phyloP scores from a whole-genome alignment of 805 yeast species.

The Wickerhamiella azymoides region DNA sequence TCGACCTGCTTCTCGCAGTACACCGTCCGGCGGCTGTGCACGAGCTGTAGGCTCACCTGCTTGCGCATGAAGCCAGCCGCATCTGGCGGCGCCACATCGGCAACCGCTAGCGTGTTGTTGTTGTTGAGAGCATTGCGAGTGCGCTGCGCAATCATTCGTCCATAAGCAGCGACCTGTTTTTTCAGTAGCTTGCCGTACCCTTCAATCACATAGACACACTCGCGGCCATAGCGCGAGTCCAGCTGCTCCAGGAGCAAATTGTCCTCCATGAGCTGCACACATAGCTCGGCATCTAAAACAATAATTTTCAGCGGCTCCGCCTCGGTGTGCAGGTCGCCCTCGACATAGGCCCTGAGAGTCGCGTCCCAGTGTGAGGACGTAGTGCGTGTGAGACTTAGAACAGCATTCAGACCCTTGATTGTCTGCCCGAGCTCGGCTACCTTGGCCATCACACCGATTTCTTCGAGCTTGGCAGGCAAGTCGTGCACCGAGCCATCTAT shows the following conservation, averaged over 20 bases:
- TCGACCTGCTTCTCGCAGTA: neutral
- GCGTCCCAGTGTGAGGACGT: slow-evolving; percentile 1
- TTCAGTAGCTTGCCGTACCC: slow-evolving; percentile 1
- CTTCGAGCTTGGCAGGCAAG: neutral
- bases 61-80: neutral
- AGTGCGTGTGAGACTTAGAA: neutral
- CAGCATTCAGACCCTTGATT: neutral
- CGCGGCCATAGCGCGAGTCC: neutral
- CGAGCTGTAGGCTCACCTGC: neutral
- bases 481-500: neutral
- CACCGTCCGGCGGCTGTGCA: neutral
- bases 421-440: neutral
- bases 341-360: slow-evolving; percentile 1
- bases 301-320: neutral
- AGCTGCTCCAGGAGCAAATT: neutral
- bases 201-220: slow-evolving; percentile 2
- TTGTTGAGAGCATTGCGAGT: slow-evolving; percentile 1
- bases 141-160: neutral
- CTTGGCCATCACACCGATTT: neutral
- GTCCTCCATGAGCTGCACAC: neutral
- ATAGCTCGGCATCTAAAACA: neutral
- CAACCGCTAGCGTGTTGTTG: neutral
- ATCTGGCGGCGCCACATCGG: neutral
- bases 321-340: slow-evolving; percentile 2
- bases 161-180: neutral